Conservation (phyloP, 2,329 filamentous ascomycete species). For the Teratosphaeria destructans region DNA sequence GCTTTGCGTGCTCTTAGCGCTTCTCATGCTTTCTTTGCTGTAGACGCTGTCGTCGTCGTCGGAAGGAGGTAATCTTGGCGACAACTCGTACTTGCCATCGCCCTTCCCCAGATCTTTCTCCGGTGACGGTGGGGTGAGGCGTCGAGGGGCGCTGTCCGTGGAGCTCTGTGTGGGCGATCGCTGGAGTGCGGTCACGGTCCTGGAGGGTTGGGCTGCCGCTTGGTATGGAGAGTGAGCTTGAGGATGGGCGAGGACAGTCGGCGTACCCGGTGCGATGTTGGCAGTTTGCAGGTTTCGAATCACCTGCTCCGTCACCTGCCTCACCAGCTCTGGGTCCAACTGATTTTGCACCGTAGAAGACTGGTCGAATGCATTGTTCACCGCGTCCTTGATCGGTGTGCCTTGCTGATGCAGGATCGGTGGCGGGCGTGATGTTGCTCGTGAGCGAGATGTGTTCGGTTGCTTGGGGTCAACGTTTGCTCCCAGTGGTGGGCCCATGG, state of each 20-base stretch:
- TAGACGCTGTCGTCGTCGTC: conserved; percentile 11
- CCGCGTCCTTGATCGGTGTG: conserved; percentile 44
- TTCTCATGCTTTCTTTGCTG: conserved; percentile 11
- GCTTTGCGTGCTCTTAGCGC: conserved; percentile 11
- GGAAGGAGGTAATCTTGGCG: conserved; percentile 27
- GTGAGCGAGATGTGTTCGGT: neutral
- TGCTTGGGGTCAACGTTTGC: neutral
- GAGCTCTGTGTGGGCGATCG: conserved; percentile 31
- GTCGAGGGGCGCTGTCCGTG: conserved; percentile 38
- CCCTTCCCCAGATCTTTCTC: conserved; percentile 4
- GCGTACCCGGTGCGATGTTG: conserved; percentile 12
- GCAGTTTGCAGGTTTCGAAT: conserved; percentile 26
- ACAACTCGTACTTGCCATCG: conserved; percentile 17
- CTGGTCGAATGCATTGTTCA: conserved; percentile 46
- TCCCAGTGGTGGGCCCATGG: neutral
- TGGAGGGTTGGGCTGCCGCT: conserved; percentile 17
- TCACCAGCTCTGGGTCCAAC: conserved; percentile 50
- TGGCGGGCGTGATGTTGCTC: neutral
- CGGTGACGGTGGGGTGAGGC: conserved; percentile 48
- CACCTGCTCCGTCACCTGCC: conserved; percentile 47
- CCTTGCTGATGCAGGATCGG: conserved; percentile 12
- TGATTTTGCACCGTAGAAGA: conserved; percentile 38
- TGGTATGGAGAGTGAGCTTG: conserved; percentile 24
- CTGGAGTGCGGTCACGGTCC: neutral
- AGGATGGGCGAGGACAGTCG: conserved; percentile 19